A percentile compares a stretch with the other conserved stretches of the same genome.
These are phyloP conservation scores for Backusella australiensis DNA, from an alignment of 192 early-diverging fungal genomes.

Conservation along the genomic window DNA sequence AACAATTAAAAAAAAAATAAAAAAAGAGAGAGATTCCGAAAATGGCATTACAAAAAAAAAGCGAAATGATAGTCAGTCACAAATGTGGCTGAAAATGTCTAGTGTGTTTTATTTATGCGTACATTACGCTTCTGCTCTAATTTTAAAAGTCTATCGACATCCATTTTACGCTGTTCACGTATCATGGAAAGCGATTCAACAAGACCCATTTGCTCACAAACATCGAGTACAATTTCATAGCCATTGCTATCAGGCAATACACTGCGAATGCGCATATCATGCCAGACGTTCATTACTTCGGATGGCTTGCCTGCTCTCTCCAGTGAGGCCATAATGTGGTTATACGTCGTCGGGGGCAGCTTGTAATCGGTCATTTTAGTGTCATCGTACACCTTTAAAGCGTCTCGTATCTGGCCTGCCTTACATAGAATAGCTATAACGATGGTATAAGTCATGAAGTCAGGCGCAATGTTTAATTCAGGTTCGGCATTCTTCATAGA, in stretches of 20 bases:
- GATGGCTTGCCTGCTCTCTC: background rate
- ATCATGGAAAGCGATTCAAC: slow-evolving; percentile 10
- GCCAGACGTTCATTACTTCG: slow-evolving; percentile 25
- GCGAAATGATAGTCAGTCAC: background rate
- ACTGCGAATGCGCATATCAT: slow-evolving; percentile 23
- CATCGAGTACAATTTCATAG: slow-evolving; percentile 25
- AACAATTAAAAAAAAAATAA: background rate
- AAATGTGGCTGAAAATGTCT: slow-evolving; percentile 1
- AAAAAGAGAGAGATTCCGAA: background rate
- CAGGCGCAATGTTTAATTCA: background rate
- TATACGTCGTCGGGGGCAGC: background rate
- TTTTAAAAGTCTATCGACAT: slow-evolving; percentile 4
- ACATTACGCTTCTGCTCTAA: background rate
- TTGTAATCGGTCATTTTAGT: background rate
- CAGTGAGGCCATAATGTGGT: slow-evolving; percentile 11
- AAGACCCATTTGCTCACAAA: slow-evolving; percentile 23
- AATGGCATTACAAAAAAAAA: background rate
- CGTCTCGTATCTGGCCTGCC: slow-evolving; percentile 3
- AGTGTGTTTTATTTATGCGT: background rate
- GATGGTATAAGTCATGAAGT: slow-evolving; percentile 33
- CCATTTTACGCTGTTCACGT: slow-evolving; percentile 17
- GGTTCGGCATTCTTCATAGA: slow-evolving; percentile 5
- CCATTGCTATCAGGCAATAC: slow-evolving; percentile 11
- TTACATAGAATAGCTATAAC: slow-evolving; percentile 20
- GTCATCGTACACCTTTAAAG: slow-evolving; percentile 20